Percentiles rank a stretch among this genome's conserved stretches.
phyloP scores from a whole-genome alignment of 805 yeast genomes.

The Lipomyces orientalis region DNA sequence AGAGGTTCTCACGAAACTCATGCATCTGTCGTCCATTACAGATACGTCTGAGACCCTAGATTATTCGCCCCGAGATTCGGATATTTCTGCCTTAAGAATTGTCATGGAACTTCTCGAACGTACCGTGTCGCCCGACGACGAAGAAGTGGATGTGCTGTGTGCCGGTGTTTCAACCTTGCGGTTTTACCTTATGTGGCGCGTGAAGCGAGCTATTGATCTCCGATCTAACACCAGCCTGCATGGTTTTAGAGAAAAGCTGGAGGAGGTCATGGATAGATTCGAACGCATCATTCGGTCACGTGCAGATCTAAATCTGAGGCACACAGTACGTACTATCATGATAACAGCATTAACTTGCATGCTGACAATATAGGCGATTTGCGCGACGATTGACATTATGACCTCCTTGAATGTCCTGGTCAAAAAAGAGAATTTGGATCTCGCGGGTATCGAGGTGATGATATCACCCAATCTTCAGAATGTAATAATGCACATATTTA shows the following conservation, averaged over 20 bases:
- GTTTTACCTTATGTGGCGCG: slow-evolving; percentile 28
- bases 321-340: slow-evolving; percentile 4
- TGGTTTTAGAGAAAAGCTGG: neutral
- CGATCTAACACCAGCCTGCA: slow-evolving; percentile 6
- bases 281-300: slow-evolving; percentile 13
- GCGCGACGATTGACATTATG: slow-evolving; percentile 23
- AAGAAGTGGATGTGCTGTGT: slow-evolving; percentile 6
- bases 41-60: slow-evolving; percentile 16
- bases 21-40: slow-evolving; percentile 20
- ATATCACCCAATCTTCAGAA: slow-evolving; percentile 18
- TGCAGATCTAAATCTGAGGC: slow-evolving; percentile 9
- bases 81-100: slow-evolving; percentile 4
- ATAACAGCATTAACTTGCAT: neutral
- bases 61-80: slow-evolving; percentile 13
- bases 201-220: slow-evolving; percentile 19
- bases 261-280: slow-evolving; percentile 4
- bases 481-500: slow-evolving; percentile 21
- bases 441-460: neutral
- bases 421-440: slow-evolving; percentile 12
- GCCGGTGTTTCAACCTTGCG: slow-evolving; percentile 15
- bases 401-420: slow-evolving; percentile 17
- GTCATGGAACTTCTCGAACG: slow-evolving; percentile 14
- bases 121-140: slow-evolving; percentile 1
- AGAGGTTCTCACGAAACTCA: slow-evolving; percentile 2
- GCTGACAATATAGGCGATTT: slow-evolving; percentile 11